Percentiles rank a stretch among this genome's conserved stretches.
These are phyloP conservation scores for Monosporascus ibericus DNA, from an alignment of 2,329 filamentous ascomycete genomes.

Conservation along the genomic window DNA sequence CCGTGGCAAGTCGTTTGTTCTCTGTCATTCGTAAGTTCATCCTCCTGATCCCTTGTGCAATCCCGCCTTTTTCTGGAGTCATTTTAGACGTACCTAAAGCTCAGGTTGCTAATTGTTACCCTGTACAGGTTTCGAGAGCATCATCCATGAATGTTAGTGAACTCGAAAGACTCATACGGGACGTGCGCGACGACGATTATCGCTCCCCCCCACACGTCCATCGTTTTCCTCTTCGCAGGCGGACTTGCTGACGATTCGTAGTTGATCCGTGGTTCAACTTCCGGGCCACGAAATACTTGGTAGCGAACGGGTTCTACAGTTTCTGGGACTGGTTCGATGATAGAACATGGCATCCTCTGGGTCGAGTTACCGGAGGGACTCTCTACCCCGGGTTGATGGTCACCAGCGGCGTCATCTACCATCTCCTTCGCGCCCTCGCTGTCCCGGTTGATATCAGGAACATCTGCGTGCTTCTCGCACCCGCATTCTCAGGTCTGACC, in stretches of 20 bases:
- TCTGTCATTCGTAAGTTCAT: constrained; percentile 81
- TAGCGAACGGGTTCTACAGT: constrained; percentile 94
- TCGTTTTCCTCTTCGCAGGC: constrained; percentile 3
- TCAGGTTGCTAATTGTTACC: constrained; percentile 6
- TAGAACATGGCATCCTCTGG: constrained; percentile 98
- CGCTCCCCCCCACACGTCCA: constrained; percentile 15
- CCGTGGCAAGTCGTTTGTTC: constrained; percentile 90
- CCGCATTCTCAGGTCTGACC: constrained; percentile 88
- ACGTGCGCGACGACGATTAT: neutral
- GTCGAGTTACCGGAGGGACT: constrained; percentile 97
- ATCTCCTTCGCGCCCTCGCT: constrained; percentile 79
- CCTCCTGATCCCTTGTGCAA: neutral
- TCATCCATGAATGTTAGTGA: constrained; percentile 96
- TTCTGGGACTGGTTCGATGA: constrained; percentile 99
- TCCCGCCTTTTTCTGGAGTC: too few relatives aligned
- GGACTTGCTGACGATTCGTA: constrained; percentile 35
- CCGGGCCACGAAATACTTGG: constrained; percentile 93
- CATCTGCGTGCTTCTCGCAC: constrained; percentile 94
- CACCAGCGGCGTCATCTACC: constrained; percentile 95
- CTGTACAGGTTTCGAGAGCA: constrained; percentile 81
- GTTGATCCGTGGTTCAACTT: constrained; percentile 99
- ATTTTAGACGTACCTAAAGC: neutral
- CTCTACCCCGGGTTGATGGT: constrained; percentile 98
- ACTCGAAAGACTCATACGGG: constrained; percentile 4
- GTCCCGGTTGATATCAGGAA: constrained; percentile 97